Base-by-base conservation (phyloP, 164 flowering plant genomes). In the Warburgia ugandensis region DNA sequence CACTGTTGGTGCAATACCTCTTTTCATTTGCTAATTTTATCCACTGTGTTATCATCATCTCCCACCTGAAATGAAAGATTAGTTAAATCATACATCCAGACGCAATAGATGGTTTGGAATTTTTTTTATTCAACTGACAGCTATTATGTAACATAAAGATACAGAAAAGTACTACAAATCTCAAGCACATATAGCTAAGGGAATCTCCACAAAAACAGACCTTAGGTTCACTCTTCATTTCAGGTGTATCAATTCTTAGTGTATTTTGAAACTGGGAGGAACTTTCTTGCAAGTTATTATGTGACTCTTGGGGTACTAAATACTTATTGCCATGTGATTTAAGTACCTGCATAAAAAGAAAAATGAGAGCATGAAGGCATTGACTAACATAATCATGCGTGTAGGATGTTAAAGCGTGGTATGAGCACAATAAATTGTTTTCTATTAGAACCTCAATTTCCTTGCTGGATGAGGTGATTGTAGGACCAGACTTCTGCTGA, bases 191-290 rank as follows among this genome's bases (percentile, higher is more conserved):
- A 45, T 1, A 9, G 5, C 2, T 13, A 3, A 6, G n/a, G 27
- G 27, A 10, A 8, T 5, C 17, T 10, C 14, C 41, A 3, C 5
- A 37, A 1, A 45, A 1, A 56, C 64, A 33, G 46, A 86, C 94
- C 95, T 82, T 67, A 31, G 55, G 58, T 56, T 73, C 78, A 50
- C n/a, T 61, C n/a, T 49, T 73, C 31, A 63, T 69, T 47, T 71
- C 71, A 52, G 45, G 61, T 40, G 60, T 36, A 21, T 67, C 65
- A 65, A 80, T 45, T 35, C 66, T 68, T 31, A 84, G 61, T 12
- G 79, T 63, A 29, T 69, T 79, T 35, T 68, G 79, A 67, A 85
- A 78, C 32, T 83, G 81, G 43, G 85, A 75, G 50, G 94, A 61
- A 37, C 76, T 48, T 30, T 77, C 77, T 35, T 75, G 74, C 61